These are phyloP conservation scores for Colletotrichum eleusines DNA, from an alignment of 2,329 filamentous ascomycete species.

Conservation along the genomic window DNA sequence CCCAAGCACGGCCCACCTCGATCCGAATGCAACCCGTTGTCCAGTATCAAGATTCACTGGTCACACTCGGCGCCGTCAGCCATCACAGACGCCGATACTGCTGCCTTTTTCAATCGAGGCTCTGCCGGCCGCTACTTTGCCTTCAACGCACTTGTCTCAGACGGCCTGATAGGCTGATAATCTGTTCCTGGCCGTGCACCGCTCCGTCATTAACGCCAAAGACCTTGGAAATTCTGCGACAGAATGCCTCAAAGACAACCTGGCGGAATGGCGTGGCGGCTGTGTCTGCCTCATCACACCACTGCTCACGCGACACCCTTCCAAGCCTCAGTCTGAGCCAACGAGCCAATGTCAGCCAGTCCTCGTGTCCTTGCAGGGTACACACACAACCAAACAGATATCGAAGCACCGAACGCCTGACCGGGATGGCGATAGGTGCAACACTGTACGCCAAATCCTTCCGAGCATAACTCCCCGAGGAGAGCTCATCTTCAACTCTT, in stretches of 20 bases:
- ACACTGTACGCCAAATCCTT: neutral
- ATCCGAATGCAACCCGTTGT: slow-evolving; percentile 14
- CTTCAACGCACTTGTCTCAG: neutral
- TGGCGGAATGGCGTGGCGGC: neutral
- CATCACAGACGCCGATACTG: neutral
- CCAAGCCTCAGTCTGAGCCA: slow-evolving; percentile 8
- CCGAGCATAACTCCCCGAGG: neutral
- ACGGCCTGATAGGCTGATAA: neutral
- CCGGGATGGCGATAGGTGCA: neutral
- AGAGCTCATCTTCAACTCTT: neutral
- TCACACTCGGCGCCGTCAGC: slow-evolving; percentile 9
- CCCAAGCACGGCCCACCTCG: neutral
- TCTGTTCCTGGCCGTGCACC: neutral
- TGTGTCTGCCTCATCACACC: slow-evolving; percentile 26
- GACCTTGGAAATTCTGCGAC: neutral
- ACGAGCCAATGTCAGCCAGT: slow-evolving; percentile 1
- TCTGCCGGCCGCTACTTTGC: slow-evolving; percentile 4
- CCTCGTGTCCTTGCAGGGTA: slow-evolving; percentile 5
- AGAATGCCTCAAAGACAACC: neutral
- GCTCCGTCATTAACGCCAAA: neutral
- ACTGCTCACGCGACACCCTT: slow-evolving; percentile 38
- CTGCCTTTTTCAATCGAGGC: slow-evolving; percentile 6
- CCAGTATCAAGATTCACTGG: slow-evolving; percentile 14
- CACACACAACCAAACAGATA: slow-evolving; percentile 27
- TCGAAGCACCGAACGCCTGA: neutral